Percentiles rank a stretch among this genome's conserved stretches.
phyloP scores from a whole-genome alignment of 1,284 basidiomycete species.

The Cutaneotrichosporon arboriforme region DNA sequence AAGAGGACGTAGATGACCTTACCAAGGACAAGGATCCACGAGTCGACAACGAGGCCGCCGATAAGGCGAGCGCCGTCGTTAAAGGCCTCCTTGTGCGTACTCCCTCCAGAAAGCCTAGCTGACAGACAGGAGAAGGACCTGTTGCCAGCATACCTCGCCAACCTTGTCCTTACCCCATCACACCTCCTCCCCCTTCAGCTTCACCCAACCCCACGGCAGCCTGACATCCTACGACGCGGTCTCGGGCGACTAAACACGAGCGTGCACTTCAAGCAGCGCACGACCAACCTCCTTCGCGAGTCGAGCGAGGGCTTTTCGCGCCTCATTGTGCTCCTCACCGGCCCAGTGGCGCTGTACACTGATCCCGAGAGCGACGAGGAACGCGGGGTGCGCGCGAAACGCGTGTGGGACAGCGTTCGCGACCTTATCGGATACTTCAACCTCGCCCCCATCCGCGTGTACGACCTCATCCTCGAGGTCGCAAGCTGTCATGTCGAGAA shows the following conservation, averaged over 20 bases:
- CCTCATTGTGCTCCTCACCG: conserved; percentile 72
- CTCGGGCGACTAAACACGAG: conserved; percentile 35
- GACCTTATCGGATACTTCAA: conserved; percentile 92
- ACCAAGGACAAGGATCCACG: not conserved
- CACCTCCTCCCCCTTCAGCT: conserved; percentile 24
- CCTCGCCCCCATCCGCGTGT: conserved; percentile 85
- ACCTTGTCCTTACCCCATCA: conserved; percentile 27
- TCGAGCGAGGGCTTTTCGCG: conserved; percentile 97
- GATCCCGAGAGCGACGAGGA: conserved; percentile 6
- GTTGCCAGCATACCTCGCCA: conserved; percentile 24
- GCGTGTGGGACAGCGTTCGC: conserved; percentile 80
- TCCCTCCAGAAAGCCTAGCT: not conserved
- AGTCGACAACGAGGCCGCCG: not conserved
- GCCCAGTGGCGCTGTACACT: conserved; percentile 51
- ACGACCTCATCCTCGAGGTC: conserved; percentile 90
- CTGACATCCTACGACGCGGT: conserved; percentile 23
- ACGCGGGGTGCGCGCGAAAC: conserved; percentile 57
- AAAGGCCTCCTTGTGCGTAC: conserved; percentile 11
- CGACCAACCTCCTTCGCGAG: conserved; percentile 94
- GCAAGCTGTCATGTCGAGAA: conserved; percentile 73
- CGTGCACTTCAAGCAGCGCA: conserved; percentile 84
- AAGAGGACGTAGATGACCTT: conserved; percentile 6
- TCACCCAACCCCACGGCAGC: conserved; percentile 29
- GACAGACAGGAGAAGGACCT: conserved; percentile 5
- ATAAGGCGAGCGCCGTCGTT: conserved; percentile 6